Conservation (phyloP, 2,329 filamentous ascomycete species). For the Sporothrix luriei region DNA sequence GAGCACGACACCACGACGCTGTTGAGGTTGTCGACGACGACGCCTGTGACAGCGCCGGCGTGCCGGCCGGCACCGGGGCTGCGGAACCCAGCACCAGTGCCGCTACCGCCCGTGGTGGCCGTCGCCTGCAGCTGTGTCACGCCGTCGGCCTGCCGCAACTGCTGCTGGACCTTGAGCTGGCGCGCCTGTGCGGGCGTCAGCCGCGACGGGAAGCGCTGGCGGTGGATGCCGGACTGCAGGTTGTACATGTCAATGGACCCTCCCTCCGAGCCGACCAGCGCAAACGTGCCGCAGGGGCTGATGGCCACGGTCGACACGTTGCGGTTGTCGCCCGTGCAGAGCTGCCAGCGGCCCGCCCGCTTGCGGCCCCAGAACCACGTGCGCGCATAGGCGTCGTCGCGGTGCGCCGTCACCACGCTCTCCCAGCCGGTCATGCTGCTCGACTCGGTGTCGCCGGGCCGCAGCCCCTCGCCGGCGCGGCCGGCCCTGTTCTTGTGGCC, state of each 20-base stretch:
- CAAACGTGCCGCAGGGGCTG: constrained; percentile 91
- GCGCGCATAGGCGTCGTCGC: constrained; percentile 77
- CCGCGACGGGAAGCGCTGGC: constrained; percentile 81
- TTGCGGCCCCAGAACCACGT: constrained; percentile 99
- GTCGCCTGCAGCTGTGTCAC: constrained; percentile 58
- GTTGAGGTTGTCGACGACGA: constrained; percentile 88
- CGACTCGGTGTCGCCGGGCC: constrained; percentile 65
- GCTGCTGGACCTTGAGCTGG: constrained; percentile 69
- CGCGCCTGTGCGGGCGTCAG: constrained; percentile 77
- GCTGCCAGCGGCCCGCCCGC: constrained; percentile 87
- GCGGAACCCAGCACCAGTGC: constrained; percentile 30
- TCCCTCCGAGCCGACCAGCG: constrained; percentile 78
- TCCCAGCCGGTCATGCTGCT: constrained; percentile 91
- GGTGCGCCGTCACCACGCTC: constrained; percentile 91
- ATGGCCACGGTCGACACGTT: constrained; percentile 85
- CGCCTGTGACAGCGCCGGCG: constrained; percentile 77
- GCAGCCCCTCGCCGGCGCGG: constrained; percentile 48
- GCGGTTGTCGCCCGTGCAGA: constrained; percentile 81
- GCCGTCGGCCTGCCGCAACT: constrained; percentile 59
- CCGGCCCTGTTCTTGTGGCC: constrained; percentile 53
- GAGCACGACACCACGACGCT: constrained; percentile 82
- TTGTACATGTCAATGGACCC: constrained; percentile 96
- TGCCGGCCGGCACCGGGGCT: constrained; percentile 69
- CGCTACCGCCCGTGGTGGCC: constrained; percentile 39
- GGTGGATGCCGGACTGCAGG: constrained; percentile 85